Evolutionary conservation across 2,329 filamentous ascomycete species (phyloP), one percentile per base, ranked within the genome.

Genomic region (Penicillium sp.): DNA sequence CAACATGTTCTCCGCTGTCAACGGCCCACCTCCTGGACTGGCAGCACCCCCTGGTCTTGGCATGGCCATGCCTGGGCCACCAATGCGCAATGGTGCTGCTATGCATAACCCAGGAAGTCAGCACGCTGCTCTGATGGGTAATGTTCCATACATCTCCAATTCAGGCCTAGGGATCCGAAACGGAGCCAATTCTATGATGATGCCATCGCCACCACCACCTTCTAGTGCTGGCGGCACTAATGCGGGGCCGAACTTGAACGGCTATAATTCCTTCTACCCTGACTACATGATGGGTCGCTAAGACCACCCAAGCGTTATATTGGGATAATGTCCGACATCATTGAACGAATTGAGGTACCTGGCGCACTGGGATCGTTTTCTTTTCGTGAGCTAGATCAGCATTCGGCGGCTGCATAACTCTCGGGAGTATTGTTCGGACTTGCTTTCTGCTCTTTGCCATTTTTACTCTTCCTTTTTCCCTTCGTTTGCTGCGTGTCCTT

Each of bases 21-120:
- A 77, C 60, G 84, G 88, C 0, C 91, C 91, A 19, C 91, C 91
- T 11, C 91, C 91, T 0, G 91, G 91, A 2, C 79, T 96, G 8
- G 68, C 82, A 1, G 83, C 82, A 6, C 90, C 90, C 12, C 88
- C 89, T 2, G 88, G 88, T 11, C 75, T 92, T 29, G 76, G 74
- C 12, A 68, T 70, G 58, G 65, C 65, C 13, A 57, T 71, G 58
- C 59, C 62, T 8, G 51, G 25, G 22, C 47, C 47, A 7, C 47
- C 47, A 10, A 46, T 69, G 54, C 59, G 65, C 49, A 66, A 61
- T 40, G 65, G 64, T 46, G 64, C 57, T 35, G 52, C 57, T 44
- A 61, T 71, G 49, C 64, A 71, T 52, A 54, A 62, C 14, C 50
- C 62, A 7, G 60, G 58, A 35, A 65, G 63, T 45, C 58, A 63